Percentiles rank a stretch among this genome's conserved stretches.
Conservation (phyloP, 345 rosid species). For the Cochlearia excelsa region DNA sequence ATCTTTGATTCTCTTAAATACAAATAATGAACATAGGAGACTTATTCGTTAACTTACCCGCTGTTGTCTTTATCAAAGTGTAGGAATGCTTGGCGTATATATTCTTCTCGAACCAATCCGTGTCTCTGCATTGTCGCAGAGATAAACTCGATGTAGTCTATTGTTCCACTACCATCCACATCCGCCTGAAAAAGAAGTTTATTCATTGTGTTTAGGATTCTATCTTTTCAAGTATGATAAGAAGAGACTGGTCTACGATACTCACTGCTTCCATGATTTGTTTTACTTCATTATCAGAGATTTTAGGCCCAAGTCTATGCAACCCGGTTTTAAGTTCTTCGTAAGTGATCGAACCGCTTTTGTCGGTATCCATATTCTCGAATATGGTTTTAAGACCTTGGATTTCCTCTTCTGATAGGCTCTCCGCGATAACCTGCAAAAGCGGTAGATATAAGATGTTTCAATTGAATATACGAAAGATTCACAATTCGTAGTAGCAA, state of each 20-base stretch:
- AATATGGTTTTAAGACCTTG: conserved; percentile 82
- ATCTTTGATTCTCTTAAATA: too few species aligned
- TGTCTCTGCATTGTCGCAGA: conserved; percentile 86
- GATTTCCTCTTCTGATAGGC: conserved; percentile 76
- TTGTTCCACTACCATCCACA: conserved; percentile 87
- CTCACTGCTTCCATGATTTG: conserved; percentile 95
- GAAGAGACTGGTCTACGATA: too few species aligned
- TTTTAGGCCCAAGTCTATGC: conserved; percentile 69
- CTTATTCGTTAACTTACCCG: conserved; percentile 41
- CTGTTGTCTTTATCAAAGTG: conserved; percentile 79
- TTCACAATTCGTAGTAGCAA: too few species aligned
- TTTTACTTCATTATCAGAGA: conserved; percentile 76
- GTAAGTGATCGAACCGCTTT: conserved; percentile 82
- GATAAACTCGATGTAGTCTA: conserved; percentile 78
- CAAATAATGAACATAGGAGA: too few species aligned
- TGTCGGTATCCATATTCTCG: conserved; percentile 77
- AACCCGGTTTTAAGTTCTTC: conserved; percentile 80
- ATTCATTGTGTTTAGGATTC: too few species aligned
- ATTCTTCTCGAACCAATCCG: conserved; percentile 66
- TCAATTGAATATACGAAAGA: neutral
- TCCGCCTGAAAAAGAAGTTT: conserved; percentile 45
- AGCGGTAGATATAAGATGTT: conserved; percentile 3
- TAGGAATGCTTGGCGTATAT: conserved; percentile 77
- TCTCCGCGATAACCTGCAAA: conserved; percentile 75
- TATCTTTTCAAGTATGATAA: too few species aligned